Base-by-base conservation (phyloP, 306 rosid genomes). In the Quercus robur region DNA sequence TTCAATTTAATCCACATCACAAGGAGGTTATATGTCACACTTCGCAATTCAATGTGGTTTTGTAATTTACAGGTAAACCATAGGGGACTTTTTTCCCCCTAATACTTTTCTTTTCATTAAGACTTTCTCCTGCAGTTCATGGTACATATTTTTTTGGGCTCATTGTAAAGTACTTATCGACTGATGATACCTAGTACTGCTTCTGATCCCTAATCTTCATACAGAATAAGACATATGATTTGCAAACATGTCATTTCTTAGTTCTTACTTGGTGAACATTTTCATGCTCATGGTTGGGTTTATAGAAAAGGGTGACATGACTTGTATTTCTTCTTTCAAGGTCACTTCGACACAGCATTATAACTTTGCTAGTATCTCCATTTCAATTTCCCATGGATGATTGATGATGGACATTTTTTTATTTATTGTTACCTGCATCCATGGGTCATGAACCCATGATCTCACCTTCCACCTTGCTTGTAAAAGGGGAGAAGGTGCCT, bases 341-440 rank as follows among this genome's bases (percentile, higher is more conserved):
- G 17, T 63, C 6, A 26, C 35, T 28, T 26, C 5, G 38, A 19
- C n/a, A 23, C 15, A 3, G 41, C 15, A 14, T 62, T 26, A 25
- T 62, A 62, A 14, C 5, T 62, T 62, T 62, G 69, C 4, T 62
- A 26, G 41, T 31, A 28, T 63, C 81, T 78, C 38, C 26, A 57
- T 67, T 77, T 52, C 54, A 58, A 68, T 79, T 79, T 30, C 75
- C 51, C 30, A 23, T 70, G 72, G 26, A 79, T 21, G 20, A 77
- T 30, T 7, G 4, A 17, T 56, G 49, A 74, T 73, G 35, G 35
- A 17, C 57, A 20, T 49, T 12, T 49, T 46, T 49, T 49, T 11
- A 2, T 46, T 49, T 49, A 49, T 11, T 49, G 14, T 0, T 49
- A 13, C 54, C 54, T 49, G 17, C 54, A 49, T 49, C 17, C 17